Evolutionary conservation across 495 filamentous ascomycete genomes (phyloP).

Genomic region (Copromyces sp.): DNA sequence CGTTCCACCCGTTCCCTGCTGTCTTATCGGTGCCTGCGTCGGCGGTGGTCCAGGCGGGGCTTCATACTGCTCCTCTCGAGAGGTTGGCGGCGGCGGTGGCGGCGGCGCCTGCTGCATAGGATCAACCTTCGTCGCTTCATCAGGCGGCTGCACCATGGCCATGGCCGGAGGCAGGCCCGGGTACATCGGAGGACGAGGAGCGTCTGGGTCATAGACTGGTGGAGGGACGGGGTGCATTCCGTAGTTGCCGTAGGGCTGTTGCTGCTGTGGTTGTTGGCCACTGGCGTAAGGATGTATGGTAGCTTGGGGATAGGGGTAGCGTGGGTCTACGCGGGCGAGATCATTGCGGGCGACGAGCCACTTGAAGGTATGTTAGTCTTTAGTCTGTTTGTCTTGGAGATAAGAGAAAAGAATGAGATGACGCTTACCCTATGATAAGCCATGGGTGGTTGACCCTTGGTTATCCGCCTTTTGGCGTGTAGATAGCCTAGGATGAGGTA

Average conservation of each 20-base stretch:
- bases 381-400: neutral
- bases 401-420: neutral
- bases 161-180: constrained; percentile 37
- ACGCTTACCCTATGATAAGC: constrained; percentile 55
- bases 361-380: constrained; percentile 22
- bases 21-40: constrained; percentile 7
- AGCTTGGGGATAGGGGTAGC: constrained; percentile 33
- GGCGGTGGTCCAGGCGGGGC: constrained; percentile 38
- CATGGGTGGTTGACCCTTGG: constrained; percentile 49
- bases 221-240: constrained; percentile 51
- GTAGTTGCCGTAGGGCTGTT: constrained; percentile 20
- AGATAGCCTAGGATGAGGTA: constrained; percentile 50
- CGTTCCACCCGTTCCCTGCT: constrained; percentile 14
- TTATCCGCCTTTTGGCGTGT: constrained; percentile 57
- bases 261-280: constrained; percentile 11
- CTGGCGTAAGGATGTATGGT: constrained; percentile 24
- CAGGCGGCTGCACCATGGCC: constrained; percentile 24
- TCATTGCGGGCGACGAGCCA: constrained; percentile 51
- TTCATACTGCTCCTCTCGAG: constrained; percentile 22
- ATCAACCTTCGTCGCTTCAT: constrained; percentile 46
- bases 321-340: constrained; percentile 44
- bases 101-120: constrained; percentile 33
- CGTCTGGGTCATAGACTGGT: constrained; percentile 38
- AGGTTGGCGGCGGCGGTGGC: constrained; percentile 14
- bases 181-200: constrained; percentile 44